Evolutionary conservation across 75 land plant genomes (phyloP).

Genomic region (Ceratopteris richardii): DNA sequence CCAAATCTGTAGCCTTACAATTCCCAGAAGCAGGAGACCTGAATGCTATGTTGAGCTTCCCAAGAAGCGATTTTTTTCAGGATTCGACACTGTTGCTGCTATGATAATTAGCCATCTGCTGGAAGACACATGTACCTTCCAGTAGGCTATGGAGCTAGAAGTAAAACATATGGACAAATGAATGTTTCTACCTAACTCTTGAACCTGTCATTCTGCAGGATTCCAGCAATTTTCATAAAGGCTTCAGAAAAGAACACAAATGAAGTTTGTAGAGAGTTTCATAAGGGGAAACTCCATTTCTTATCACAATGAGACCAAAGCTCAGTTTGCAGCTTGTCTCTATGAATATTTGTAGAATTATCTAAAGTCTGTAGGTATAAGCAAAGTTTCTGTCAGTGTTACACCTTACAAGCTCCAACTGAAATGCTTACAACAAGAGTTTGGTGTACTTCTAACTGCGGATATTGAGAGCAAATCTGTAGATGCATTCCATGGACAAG

Average conservation of each 20-base stretch:
- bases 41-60: slow-evolving; percentile 58
- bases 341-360: slow-evolving; percentile 82
- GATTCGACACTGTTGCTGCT: slow-evolving; percentile 85
- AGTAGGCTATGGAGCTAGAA: slow-evolving; percentile 97
- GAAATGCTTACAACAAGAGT: slow-evolving; percentile 81
- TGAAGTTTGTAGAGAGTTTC: slow-evolving; percentile 81
- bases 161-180: slow-evolving; percentile 78
- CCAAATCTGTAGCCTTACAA: slow-evolving; percentile 67
- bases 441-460: slow-evolving; percentile 53
- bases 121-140: slow-evolving; percentile 97
- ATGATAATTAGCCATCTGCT: slow-evolving; percentile 83
- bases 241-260: slow-evolving; percentile 77
- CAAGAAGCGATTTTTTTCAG: slow-evolving; percentile 69
- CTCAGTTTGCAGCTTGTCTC: slow-evolving; percentile 64
- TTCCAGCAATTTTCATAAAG: slow-evolving; percentile 78
- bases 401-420: slow-evolving; percentile 95
- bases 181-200: slow-evolving; percentile 63
- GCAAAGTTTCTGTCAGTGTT: slow-evolving; percentile 77
- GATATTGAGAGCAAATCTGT: slow-evolving; percentile 63
- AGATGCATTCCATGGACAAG: too few species aligned
- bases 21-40: slow-evolving; percentile 89
- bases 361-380: slow-evolving; percentile 41
- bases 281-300: slow-evolving; percentile 88
- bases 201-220: slow-evolving; percentile 70
- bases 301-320: slow-evolving; percentile 85